Evolutionary conservation across 192 early-diverging fungal genomes (phyloP), one percentile per base, ranked within the genome.

Genomic region (Entomortierella lignicola): DNA sequence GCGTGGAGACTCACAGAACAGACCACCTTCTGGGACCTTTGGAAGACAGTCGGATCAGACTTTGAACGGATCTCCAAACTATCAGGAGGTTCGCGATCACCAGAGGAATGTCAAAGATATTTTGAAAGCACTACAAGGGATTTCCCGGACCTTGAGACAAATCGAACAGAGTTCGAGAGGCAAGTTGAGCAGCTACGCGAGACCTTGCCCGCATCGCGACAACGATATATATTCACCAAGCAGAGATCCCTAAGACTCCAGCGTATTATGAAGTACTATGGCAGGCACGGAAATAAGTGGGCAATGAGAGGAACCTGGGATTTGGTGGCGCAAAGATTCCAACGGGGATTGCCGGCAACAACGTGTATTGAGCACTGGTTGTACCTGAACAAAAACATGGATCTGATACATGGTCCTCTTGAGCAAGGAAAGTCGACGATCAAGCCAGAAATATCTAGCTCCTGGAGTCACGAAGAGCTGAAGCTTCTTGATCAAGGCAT

Each of bases 401-500:
- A 77, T 23, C 20, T 51, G 4, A 30, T 77, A 11, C 34, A 62
- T 21, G 72, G 66, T 12, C 66, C 65, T 0, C 42, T 67, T 39
- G 59, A 67, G 44, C n/a, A 55, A 27, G 25, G 20, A 29, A 34
- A 58, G 20, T 41, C 59, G 0, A 25, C 4, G 10, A 29, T 68
- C 59, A 68, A 62, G 12, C 59, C 72, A 0, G 1, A 27, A 3
- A 26, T 50, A 4, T n/a, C 42, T 8, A 68, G 8, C n/a, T 67
- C 59, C 0, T 77, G 72, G 72, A 57, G 37, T 20, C 72, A 77
- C 21, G 72, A 67, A 13, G 66, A 77, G 39, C 30, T 52, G 26
- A 74, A 66, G 25, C 31, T 74, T n/a, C 31, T 74, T 39, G 72
- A 74, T 25, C 72, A 74, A 39, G 72, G 72, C 0, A 63, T 74